phyloP scores from a whole-genome alignment of 2,329 filamentous ascomycete genomes.

The Nothophaeocryptopus gaeumannii region DNA sequence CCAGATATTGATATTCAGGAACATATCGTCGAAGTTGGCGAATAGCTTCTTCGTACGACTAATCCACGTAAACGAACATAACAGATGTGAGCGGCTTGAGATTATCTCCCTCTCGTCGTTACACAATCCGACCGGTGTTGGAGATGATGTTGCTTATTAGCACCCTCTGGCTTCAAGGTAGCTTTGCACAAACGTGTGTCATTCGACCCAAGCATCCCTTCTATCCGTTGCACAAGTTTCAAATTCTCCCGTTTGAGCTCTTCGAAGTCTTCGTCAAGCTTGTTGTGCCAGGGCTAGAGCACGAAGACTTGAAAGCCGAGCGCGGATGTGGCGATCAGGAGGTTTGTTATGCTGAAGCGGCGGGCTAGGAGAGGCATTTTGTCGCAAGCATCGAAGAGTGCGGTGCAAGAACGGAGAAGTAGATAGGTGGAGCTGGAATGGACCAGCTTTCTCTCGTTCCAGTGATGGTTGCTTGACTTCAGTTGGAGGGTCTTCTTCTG shows the following conservation, averaged over 20 bases:
- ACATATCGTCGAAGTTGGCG: too few relatives aligned
- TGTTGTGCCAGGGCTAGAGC: slow-evolving; percentile 29
- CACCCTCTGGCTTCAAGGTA: too few relatives aligned
- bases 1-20: too few relatives aligned
- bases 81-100: neutral
- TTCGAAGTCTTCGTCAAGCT: slow-evolving; percentile 27
- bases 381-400: neutral
- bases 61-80: neutral
- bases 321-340: slow-evolving; percentile 25
- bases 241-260: slow-evolving; percentile 22
- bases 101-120: slow-evolving; percentile 1
- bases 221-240: slow-evolving; percentile 13
- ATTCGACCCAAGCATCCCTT: neutral
- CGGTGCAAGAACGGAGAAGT: neutral
- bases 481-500: too few relatives aligned
- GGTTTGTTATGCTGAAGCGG: slow-evolving; percentile 26
- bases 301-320: slow-evolving; percentile 28
- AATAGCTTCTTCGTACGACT: neutral
- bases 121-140: too few relatives aligned
- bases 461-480: too few relatives aligned
- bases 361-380: slow-evolving; percentile 24
- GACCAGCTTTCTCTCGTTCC: too few relatives aligned
- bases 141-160: too few relatives aligned
- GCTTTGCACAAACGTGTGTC: too few relatives aligned
- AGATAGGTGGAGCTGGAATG: too few relatives aligned